phyloP scores from a whole-genome alignment of 1,139 yeast species.

The Yamadazyma membranifaciens region DNA sequence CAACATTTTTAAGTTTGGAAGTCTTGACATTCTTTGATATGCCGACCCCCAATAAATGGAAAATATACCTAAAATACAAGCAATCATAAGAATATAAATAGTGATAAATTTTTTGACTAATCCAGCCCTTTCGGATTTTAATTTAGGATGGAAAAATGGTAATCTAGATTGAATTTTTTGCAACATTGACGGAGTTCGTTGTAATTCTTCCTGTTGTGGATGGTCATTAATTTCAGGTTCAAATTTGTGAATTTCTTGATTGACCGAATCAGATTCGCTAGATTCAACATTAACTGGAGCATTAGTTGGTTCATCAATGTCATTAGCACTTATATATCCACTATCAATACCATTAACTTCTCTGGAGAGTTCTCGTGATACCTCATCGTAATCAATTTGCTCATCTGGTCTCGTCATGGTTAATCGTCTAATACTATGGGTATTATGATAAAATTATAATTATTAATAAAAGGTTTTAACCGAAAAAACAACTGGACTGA shows the following conservation, averaged over 20 bases:
- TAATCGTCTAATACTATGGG: too few species aligned
- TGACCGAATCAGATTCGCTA: background rate
- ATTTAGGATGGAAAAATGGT: conserved; percentile 29
- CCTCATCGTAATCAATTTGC: too few species aligned
- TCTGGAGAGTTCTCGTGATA: too few species aligned
- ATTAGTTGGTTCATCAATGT: background rate
- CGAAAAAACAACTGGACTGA: too few species aligned
- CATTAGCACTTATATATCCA: background rate
- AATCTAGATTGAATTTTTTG: conserved; percentile 13
- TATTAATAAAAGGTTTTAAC: too few species aligned
- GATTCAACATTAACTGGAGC: background rate
- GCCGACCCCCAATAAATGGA: conserved; percentile 48
- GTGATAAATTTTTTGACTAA: conserved; percentile 17
- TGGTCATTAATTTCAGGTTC: conserved; percentile 3
- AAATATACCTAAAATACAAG: conserved; percentile 29
- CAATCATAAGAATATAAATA: conserved; percentile 27
- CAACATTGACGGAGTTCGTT: conserved; percentile 12
- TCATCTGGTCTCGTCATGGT: too few species aligned
- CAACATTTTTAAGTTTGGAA: conserved; percentile 34
- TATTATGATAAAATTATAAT: too few species aligned
- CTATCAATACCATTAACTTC: background rate
- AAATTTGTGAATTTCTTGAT: conserved; percentile 9
- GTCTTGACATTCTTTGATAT: conserved; percentile 26
- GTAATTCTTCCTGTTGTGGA: conserved; percentile 2
- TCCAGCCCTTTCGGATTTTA: conserved; percentile 19